Percentiles rank a stretch among this genome's conserved stretches.
phyloP scores from a whole-genome alignment of 148 eudicot species.

The Camellia granthamiana region DNA sequence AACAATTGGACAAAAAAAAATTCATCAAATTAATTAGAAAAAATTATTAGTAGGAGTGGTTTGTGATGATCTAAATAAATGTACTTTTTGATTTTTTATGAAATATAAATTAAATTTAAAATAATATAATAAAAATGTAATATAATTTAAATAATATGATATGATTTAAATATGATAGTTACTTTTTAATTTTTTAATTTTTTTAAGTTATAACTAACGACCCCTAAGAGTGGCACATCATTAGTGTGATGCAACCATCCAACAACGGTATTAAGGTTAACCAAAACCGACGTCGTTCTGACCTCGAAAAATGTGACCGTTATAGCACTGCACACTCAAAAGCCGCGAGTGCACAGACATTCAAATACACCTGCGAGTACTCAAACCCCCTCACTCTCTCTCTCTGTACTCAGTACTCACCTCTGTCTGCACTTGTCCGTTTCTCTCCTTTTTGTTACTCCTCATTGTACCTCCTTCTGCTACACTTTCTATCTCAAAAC shows the following conservation, averaged over 20 bases:
- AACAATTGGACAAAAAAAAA: background rate
- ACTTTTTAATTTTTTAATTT: background rate
- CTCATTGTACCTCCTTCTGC: background rate
- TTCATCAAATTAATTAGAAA: background rate
- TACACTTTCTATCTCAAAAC: background rate
- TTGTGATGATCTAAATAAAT: too few relatives aligned
- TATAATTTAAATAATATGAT: too few relatives aligned
- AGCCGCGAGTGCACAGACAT: slow-evolving; percentile 11
- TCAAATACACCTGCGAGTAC: slow-evolving; percentile 22
- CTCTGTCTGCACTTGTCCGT: slow-evolving; percentile 29
- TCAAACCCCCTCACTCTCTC: background rate
- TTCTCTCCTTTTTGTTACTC: background rate
- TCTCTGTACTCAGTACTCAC: slow-evolving; percentile 7
- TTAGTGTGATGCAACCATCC: background rate
- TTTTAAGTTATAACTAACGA: background rate
- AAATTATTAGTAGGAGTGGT: too few relatives aligned
- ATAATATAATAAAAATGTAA: too few relatives aligned
- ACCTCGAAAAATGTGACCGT: slow-evolving; percentile 55
- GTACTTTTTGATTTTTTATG: too few relatives aligned
- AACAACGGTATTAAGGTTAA: background rate
- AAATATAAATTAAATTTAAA: too few relatives aligned
- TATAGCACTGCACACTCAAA: slow-evolving; percentile 9
- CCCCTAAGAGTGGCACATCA: background rate
- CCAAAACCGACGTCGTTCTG: slow-evolving; percentile 17
- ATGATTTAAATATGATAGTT: too few relatives aligned